Base-by-base conservation (phyloP, 257 asterid species). In the Vinca minor region DNA sequence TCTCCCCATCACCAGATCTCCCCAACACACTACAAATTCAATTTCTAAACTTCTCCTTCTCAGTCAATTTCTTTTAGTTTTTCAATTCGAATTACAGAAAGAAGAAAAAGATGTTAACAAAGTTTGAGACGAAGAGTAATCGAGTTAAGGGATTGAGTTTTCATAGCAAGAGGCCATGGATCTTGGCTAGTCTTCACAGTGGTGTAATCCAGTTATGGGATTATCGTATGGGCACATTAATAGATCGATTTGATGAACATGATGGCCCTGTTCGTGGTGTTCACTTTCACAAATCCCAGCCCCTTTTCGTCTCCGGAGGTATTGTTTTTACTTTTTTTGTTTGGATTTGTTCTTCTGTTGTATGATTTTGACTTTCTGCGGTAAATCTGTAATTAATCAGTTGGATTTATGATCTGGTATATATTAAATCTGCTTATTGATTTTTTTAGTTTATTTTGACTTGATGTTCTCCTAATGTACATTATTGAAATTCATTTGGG, bases 121-220 rank as follows among this genome's bases (percentile, higher is more conserved):
- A 93, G 72, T 93, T 93, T 38, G 99, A 93, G 79, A 93, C 99
- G 57, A 93, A 93, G 91, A 93, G 99, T 70, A 93, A 87, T 77
- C 71, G 99, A 79, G 99, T 93, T 73, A 93, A 93, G 69, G 98
- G 99, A 0, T 66, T 93, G 82, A 89, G 97, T 68, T 93, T 93
- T 70, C 99, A 93, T 38, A 77, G 83, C 85, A 93, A 83, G 85
- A 72, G 99, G 67, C 97, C 99, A 75, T 89, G 99, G 99, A 93
- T 93, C 96, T 69, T 89, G 83, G 96, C 97, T 65, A 89, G 97
- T 78, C 94, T 93, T 38, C 99, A 89, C 86, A 89, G 96, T 70
- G 97, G 97, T 65, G 99, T 89, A 73, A 84, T 93, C 85, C 99
- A 93, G 86, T 84, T 93, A 21, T 93, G 97, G 99, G 98, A 93